These are phyloP conservation scores for Exophiala bonariae DNA, from an alignment of 2,329 filamentous ascomycete genomes.

Conservation along the genomic window DNA sequence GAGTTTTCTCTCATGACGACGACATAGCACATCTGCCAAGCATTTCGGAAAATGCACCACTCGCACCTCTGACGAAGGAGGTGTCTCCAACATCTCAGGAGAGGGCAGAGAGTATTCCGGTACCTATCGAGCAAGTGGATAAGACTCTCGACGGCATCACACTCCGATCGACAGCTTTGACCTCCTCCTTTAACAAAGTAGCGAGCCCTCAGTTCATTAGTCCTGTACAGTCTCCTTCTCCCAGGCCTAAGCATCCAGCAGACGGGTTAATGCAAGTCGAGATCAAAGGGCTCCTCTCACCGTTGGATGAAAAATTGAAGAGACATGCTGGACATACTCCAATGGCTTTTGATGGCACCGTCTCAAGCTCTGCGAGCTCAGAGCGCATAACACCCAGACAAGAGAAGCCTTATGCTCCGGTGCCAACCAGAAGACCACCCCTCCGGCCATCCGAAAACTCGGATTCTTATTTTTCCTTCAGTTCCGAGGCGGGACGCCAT, in stretches of 20 bases:
- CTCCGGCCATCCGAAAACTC: slow-evolving; percentile 39
- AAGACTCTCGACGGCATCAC: slow-evolving; percentile 48
- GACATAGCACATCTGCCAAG: slow-evolving; percentile 28
- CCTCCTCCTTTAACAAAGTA: slow-evolving; percentile 43
- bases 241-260: slow-evolving; percentile 10
- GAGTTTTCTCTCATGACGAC: slow-evolving; percentile 42
- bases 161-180: slow-evolving; percentile 45
- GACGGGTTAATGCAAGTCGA: slow-evolving; percentile 33
- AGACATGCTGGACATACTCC: slow-evolving; percentile 47
- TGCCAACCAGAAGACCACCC: slow-evolving; percentile 28
- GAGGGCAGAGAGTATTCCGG: slow-evolving; percentile 26
- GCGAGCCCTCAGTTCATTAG: slow-evolving; percentile 42
- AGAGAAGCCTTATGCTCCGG: slow-evolving; percentile 36
- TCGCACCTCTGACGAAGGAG: slow-evolving; percentile 38
- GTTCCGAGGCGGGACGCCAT: slow-evolving; percentile 6
- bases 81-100: slow-evolving; percentile 33
- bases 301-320: slow-evolving; percentile 40
- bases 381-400: slow-evolving; percentile 28
- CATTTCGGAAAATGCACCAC: slow-evolving; percentile 34
- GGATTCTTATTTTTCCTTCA: slow-evolving; percentile 41
- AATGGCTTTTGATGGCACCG: slow-evolving; percentile 40
- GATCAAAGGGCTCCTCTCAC: slow-evolving; percentile 31
- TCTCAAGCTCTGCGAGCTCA: slow-evolving; percentile 28
- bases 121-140: slow-evolving; percentile 48
- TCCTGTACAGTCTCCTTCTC: slow-evolving; percentile 28